These are phyloP conservation scores for Russula ochroleuca DNA, from an alignment of 768 basidiomycete genomes.

Conservation along the genomic window DNA sequence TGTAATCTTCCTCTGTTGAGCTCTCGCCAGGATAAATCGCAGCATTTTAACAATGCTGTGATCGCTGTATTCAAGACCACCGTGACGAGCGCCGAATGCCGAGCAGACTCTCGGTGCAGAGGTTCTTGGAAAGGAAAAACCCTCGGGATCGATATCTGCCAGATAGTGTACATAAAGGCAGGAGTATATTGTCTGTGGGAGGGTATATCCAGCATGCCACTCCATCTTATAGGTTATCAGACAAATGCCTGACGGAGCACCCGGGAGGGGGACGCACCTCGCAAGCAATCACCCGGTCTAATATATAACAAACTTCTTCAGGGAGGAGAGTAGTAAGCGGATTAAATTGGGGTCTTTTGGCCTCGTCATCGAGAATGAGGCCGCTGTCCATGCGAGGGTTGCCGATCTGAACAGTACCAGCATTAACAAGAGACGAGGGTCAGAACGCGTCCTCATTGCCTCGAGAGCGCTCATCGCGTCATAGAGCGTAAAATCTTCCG, in stretches of 20 bases:
- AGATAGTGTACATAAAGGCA: conserved; percentile 68
- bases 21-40: conserved; percentile 79
- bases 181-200: conserved; percentile 85
- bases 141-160: conserved; percentile 54
- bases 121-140: conserved; percentile 34
- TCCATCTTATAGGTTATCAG: conserved; percentile 50
- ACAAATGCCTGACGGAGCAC: conserved; percentile 17
- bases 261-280: conserved; percentile 52
- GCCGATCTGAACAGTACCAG: conserved; percentile 57
- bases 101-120: conserved; percentile 38
- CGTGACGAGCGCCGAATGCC: conserved; percentile 60
- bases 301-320: conserved; percentile 83
- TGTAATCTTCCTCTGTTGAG: conserved; percentile 67
- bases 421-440: conserved; percentile 20
- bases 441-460: conserved; percentile 41
- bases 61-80: conserved; percentile 64
- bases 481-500: conserved; percentile 64
- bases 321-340: conserved; percentile 60
- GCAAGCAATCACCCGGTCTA: conserved; percentile 70
- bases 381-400: conserved; percentile 90
- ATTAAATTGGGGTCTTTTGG: conserved; percentile 52
- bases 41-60: conserved; percentile 70
- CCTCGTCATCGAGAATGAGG: conserved; percentile 41
- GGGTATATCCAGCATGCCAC: conserved; percentile 80
- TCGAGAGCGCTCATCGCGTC: conserved; percentile 96